These are phyloP conservation scores for Yarrowia deformans DNA, from an alignment of 805 yeast genomes.

Conservation along the genomic window DNA sequence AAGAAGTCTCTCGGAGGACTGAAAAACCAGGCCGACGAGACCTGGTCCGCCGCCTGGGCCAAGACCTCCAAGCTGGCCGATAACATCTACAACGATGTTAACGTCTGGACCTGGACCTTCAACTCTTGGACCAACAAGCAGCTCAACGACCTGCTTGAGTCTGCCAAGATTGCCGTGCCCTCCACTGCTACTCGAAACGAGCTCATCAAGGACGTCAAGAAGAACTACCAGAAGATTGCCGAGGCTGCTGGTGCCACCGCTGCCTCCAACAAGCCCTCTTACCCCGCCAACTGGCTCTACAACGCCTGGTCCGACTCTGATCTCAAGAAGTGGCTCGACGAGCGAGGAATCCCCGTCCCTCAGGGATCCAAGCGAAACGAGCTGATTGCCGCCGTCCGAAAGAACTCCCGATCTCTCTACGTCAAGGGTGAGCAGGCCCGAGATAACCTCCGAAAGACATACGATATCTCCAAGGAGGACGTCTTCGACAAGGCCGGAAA, in stretches of 20 bases:
- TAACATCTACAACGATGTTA: constrained; percentile 28
- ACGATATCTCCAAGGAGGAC: constrained; percentile 48
- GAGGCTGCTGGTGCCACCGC: constrained; percentile 22
- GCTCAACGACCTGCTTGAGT: constrained; percentile 30
- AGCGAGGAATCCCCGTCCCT: constrained; percentile 50
- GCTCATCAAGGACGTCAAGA: constrained; percentile 14
- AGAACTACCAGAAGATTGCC: constrained; percentile 36
- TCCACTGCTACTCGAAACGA: constrained; percentile 28
- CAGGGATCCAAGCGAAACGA: constrained; percentile 49
- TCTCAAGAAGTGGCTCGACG: constrained; percentile 48
- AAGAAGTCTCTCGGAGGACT: constrained; percentile 19
- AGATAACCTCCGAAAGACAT: constrained; percentile 48
- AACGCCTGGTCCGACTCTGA: constrained; percentile 49
- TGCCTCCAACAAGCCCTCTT: constrained; percentile 18
- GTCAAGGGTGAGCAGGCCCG: constrained; percentile 45
- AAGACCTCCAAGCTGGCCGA: constrained; percentile 35
- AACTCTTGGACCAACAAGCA: constrained; percentile 32
- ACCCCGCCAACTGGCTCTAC: constrained; percentile 47
- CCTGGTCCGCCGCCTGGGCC: constrained; percentile 39
- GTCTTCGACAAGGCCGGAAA: constrained; percentile 52
- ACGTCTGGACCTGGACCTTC: constrained; percentile 36
- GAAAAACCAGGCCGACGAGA: constrained; percentile 38
- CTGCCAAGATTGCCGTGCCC: constrained; percentile 26
- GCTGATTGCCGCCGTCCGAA: constrained; percentile 50
- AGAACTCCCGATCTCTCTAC: constrained; percentile 45